Base-by-base conservation (phyloP, 1,139 yeast species). In the Nakaseomyces glabratus region DNA sequence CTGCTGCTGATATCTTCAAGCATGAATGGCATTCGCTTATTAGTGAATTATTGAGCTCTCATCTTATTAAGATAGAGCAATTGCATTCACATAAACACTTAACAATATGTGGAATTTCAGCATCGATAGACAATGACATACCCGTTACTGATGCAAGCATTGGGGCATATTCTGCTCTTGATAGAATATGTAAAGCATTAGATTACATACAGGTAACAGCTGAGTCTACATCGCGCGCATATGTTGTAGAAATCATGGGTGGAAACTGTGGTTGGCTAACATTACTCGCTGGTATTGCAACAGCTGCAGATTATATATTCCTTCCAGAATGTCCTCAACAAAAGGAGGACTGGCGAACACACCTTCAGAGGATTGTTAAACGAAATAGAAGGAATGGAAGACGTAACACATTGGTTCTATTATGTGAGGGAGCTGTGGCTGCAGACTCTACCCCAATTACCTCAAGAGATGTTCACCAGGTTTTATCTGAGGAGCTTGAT, bases 241-340 rank as follows among this genome's bases (percentile, higher is more conserved):
- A 90, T 59, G 95, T 90, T 30, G 84, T 90, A 41, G 98, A 90
- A 62, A 98, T 90, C 34, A 90, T 90, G 98, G 98, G 98, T 39
- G 77, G 98, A 58, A 95, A 90, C 62, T 90, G 98, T 68, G 98
- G 98, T 42, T 90, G 98, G 98, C 71, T 90, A 50, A 97, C 93
- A 1, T 69, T 90, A 47, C 82, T 86, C 93, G 88, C 97, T 12
- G 97, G 97, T 49, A 74, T 88, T 46, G 84, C 96, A 21, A 82
- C 95, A 22, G 84, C 95, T 45, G 97, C 98, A 8, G 98, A 90
- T 62, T 88, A 75, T 56, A 79, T 88, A 38, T 77, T 90, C 52
- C 81, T 90, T 48, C 98, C 98, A 19, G 98, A 90, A 62, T 40
- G 38, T 25, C 51, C 51, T 21, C 48, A 46, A 24, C 35, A 41